phyloP scores from a whole-genome alignment of 495 filamentous ascomycete species.

The Tuber brumale region DNA sequence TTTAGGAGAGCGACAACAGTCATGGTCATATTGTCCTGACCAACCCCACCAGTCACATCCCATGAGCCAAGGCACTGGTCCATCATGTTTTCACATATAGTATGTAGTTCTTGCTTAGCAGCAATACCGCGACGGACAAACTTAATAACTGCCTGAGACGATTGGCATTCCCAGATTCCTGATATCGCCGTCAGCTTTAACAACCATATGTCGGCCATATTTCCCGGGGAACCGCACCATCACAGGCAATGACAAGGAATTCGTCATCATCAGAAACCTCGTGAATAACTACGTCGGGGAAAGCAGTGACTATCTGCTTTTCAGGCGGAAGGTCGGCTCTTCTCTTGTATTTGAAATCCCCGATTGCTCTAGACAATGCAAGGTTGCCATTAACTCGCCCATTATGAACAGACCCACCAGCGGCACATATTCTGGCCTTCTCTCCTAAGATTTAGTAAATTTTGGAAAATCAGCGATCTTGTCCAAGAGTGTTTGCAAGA shows the following conservation, averaged over 20 bases:
- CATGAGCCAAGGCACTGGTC: conserved; percentile 96
- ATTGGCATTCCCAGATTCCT: conserved; percentile 99
- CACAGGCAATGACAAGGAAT: conserved; percentile 93
- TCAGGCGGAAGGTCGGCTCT: conserved; percentile 92
- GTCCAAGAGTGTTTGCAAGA: background rate
- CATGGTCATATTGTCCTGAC: conserved; percentile 99
- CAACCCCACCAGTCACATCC: conserved; percentile 94
- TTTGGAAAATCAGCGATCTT: conserved; percentile 20
- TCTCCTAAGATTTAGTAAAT: conserved; percentile 57
- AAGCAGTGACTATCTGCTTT: conserved; percentile 97
- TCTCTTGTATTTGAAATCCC: conserved; percentile 99
- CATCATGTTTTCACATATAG: conserved; percentile 99
- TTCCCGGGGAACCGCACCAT: conserved; percentile 57
- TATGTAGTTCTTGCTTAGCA: conserved; percentile 83
- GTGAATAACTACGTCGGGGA: conserved; percentile 85
- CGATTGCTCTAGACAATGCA: conserved; percentile 91
- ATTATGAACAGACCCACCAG: conserved; percentile 96
- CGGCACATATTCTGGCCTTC: conserved; percentile 90
- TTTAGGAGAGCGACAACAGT: conserved; percentile 78
- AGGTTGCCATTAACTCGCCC: conserved; percentile 97
- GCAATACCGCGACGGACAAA: conserved; percentile 94
- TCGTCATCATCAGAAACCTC: conserved; percentile 90
- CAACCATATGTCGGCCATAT: conserved; percentile 1
- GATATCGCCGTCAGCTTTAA: conserved; percentile 40
- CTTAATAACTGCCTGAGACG: conserved; percentile 92